A percentile compares a stretch with the other conserved stretches of the same genome.
phyloP scores from a whole-genome alignment of 1,284 basidiomycete genomes.

The Taiwanofungus camphoratus region DNA sequence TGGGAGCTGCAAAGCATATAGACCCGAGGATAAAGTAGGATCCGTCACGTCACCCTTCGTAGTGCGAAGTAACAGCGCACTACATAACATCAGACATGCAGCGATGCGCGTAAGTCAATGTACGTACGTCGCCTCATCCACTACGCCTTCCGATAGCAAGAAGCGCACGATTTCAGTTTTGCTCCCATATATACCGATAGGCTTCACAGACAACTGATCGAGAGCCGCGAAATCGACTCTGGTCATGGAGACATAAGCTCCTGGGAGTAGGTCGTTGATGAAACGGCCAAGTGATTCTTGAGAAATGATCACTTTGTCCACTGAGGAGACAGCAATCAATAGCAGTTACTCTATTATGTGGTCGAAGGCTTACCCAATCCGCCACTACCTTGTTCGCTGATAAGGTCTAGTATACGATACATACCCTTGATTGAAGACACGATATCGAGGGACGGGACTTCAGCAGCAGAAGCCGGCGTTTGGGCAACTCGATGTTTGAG shows the following conservation, averaged over 20 bases:
- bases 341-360: neutral
- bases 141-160: conserved; percentile 28
- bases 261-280: conserved; percentile 40
- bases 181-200: conserved; percentile 53
- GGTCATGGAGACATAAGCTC: conserved; percentile 45
- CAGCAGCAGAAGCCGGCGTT: too few species aligned
- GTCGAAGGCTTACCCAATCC: conserved; percentile 38
- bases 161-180: conserved; percentile 42
- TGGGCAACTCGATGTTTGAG: too few species aligned
- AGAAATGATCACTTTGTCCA: conserved; percentile 55
- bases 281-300: conserved; percentile 41
- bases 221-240: conserved; percentile 47
- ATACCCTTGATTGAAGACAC: conserved; percentile 30
- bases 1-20: conserved; percentile 34
- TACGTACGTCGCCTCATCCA: conserved; percentile 35
- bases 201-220: conserved; percentile 38
- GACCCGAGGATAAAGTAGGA: conserved; percentile 41
- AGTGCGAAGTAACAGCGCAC: conserved; percentile 8
- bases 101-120: neutral
- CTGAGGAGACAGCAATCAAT: conserved; percentile 25
- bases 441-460: too few species aligned
- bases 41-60: conserved; percentile 16
- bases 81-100: neutral
- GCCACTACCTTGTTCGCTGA: conserved; percentile 43
- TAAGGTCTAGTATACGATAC: conserved; percentile 48